Evolutionary conservation across 176 grass and related monocot genomes (phyloP), one percentile per base, ranked within the genome.

Genomic region (Lolium multiflorum): DNA sequence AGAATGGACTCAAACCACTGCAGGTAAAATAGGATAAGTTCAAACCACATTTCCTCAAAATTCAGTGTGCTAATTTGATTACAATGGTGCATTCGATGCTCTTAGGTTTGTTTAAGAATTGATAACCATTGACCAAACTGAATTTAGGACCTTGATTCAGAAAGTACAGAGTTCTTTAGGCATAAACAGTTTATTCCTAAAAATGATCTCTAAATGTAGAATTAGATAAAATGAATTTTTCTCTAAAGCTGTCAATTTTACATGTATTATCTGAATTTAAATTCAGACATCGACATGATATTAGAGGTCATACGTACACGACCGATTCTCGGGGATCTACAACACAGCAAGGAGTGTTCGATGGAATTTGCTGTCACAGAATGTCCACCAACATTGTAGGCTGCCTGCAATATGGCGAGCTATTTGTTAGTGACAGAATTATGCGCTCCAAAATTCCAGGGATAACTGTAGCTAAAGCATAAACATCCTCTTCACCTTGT

Each of bases 1-100:
- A 95, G 90, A 12, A 95, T 85, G 49, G 88, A 91, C 26, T 98
- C 96, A 48, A 95, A 92, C 96, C 96, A 95, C 96, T 98, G 90
- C 68, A 73, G n/a, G 13, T 50, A 76, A 52, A 78, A 84, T 22
- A 24, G 2, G 37, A 63, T 80, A 9, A 3, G n/a, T 60, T 59
- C 83, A 72, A 17, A 61, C 25, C 11, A 41, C 18, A 66, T 3
- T 44, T 58, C 68, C 64, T 37, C 11, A 22, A 37, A 51, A 28
- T 48, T 18, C n/a, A 43, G 7, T 49, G 22, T 61, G 15, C 51
- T 71, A 59, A 25, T n/a, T n/a, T n/a, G n/a, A n/a, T n/a, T n/a
- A n/a, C n/a, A n/a, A n/a, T n/a, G n/a, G n/a, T 49, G 43, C 25
- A 49, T 26, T 8, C 39, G 39, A 14, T 76, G 25, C 67, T 61